These are phyloP conservation scores for Hypoxylon sp. DNA, from an alignment of 2,329 filamentous ascomycete species.

Conservation along the genomic window DNA sequence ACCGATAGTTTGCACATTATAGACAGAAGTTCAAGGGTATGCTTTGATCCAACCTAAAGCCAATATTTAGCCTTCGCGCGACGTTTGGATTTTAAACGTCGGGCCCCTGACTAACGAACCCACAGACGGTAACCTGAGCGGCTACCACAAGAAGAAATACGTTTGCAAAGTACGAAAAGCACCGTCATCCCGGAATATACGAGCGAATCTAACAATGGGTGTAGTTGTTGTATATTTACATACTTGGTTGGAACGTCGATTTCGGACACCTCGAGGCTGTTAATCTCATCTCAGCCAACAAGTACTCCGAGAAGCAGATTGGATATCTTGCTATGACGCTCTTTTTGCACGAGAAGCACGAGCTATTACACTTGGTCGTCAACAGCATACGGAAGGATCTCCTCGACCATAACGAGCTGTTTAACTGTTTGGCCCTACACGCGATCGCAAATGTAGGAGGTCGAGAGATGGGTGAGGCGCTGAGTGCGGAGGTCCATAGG, in stretches of 20 bases:
- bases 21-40: constrained; percentile 94
- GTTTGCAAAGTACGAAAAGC: constrained; percentile 84
- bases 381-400: constrained; percentile 99
- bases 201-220: constrained; percentile 47
- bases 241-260: constrained; percentile 98
- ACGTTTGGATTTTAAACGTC: constrained; percentile 12
- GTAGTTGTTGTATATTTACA: constrained; percentile 95
- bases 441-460: constrained; percentile 98
- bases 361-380: constrained; percentile 94
- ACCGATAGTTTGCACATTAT: constrained; percentile 39
- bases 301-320: constrained; percentile 99
- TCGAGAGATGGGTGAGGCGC: constrained; percentile 95
- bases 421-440: constrained; percentile 96
- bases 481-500: constrained; percentile 92
- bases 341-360: constrained; percentile 97
- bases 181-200: constrained; percentile 14
- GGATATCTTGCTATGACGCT: constrained; percentile 97
- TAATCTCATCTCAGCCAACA: constrained; percentile 95
- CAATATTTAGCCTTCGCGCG: constrained; percentile 22
- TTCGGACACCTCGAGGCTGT: constrained; percentile 99
- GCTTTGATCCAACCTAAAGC: constrained; percentile 38
- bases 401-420: constrained; percentile 94
- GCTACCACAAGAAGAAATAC: constrained; percentile 99
- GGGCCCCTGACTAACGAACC: constrained; percentile 46
- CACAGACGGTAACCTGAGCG: constrained; percentile 86